Evolutionary conservation across 2,329 filamentous ascomycete species (phyloP), one percentile per base, ranked within the genome.

Genomic region (Zymoseptoria brevis): DNA sequence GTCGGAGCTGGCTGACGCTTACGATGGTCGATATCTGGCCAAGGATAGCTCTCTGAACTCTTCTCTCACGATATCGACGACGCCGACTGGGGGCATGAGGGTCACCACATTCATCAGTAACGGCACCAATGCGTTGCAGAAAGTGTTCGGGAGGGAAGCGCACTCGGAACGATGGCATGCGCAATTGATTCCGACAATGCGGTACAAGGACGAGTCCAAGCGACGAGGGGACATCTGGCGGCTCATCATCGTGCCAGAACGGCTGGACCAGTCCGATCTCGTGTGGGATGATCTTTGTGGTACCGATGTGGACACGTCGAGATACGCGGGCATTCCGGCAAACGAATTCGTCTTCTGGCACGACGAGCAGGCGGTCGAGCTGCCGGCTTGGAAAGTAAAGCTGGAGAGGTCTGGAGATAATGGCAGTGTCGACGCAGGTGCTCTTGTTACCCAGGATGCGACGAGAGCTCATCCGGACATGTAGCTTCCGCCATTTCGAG

Each of bases 351-450:
- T 64, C 7, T 62, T 64, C 11, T 62, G 57, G 56, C 55, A 57
- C 13, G 60, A 56, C 13, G 24, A 29, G 11, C 53, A 50, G 16
- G 22, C 26, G 2, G 55, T 64, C 11, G 57, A 60, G 55, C 22
- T 64, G 11, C 60, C 62, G 7, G 62, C 58, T 19, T 64, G 58
- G 57, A 55, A 57, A 21, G 53, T 59, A 4, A 72, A 68, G 51
- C 4, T 53, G 51, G 9, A 11, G 35, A 41, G 35, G 35, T 41
- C 35, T 5, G 13, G 16, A 6, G 5, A 16, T 41, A 16, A 11
- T 41, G 3, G 35, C 16, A 9, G 4, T 16, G 35, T 16, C 3
- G 35, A 16, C 11, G 11, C 16, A 4, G 35, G 2, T 13, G 3
- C 11, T 11, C 11, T 41, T 16, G 35, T 41, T 41, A 13, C 16